Percentiles rank a stretch among this genome's conserved stretches.
phyloP scores from a whole-genome alignment of 441 rosid species.

The Eruca vesicaria region DNA sequence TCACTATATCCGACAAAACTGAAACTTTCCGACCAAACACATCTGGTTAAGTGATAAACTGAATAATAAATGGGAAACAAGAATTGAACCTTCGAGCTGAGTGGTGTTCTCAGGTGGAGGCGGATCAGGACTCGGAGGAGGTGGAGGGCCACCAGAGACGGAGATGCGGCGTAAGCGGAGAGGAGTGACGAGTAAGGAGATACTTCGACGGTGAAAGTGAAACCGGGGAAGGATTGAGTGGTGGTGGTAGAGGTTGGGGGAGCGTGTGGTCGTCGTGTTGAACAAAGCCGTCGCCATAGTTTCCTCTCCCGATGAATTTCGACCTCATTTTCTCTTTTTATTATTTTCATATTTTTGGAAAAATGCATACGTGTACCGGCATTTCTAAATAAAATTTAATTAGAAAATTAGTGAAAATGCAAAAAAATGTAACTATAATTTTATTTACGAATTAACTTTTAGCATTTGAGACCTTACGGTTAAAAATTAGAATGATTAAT shows the following conservation, averaged over 20 bases:
- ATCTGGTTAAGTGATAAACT: not conserved
- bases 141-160: constrained; percentile 44
- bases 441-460: too few species aligned
- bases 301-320: not conserved
- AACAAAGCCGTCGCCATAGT: constrained; percentile 26
- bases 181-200: constrained; percentile 2
- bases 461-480: too few species aligned
- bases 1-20: not conserved
- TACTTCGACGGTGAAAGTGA: constrained; percentile 9
- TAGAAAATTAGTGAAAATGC: not conserved
- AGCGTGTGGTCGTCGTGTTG: constrained; percentile 9
- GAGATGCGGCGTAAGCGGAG: constrained; percentile 33
- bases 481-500: too few species aligned
- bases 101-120: constrained; percentile 35
- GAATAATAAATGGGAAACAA: not conserved
- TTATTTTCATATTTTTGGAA: not conserved
- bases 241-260: not conserved
- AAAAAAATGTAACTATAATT: too few species aligned
- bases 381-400: not conserved
- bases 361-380: not conserved
- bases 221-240: not conserved
- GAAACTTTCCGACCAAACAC: constrained; percentile 10
- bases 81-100: constrained; percentile 41
- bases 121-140: constrained; percentile 48
- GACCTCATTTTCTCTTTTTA: constrained; percentile 2